Evolutionary conservation across 768 basidiomycete species (phyloP).

Genomic region (Termitomyces heimii): DNA sequence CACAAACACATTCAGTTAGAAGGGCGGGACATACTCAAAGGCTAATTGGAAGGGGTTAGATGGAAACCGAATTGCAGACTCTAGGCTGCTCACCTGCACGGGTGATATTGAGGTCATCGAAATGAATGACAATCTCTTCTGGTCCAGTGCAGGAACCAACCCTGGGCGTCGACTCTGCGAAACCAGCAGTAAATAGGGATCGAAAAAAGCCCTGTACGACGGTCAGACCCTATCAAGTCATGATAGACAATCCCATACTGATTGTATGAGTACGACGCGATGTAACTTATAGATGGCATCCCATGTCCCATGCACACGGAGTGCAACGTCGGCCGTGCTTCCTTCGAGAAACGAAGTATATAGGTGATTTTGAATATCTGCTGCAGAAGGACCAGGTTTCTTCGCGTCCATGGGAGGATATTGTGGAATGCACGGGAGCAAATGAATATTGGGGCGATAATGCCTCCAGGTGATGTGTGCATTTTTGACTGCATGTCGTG

Average conservation of each 20-base stretch:
- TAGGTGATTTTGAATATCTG: conserved; percentile 67
- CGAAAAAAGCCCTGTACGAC: conserved; percentile 73
- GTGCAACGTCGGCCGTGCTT: conserved; percentile 71
- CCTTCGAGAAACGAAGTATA: conserved; percentile 69
- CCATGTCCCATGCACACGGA: conserved; percentile 64
- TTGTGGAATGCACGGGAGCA: not conserved
- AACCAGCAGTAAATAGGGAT: conserved; percentile 80
- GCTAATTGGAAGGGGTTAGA: conserved; percentile 35
- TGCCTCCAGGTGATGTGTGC: not conserved
- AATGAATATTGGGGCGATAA: conserved; percentile 1
- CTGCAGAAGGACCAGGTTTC: conserved; percentile 38
- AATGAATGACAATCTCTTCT: conserved; percentile 62
- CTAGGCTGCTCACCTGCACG: conserved; percentile 56
- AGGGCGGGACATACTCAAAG: conserved; percentile 67
- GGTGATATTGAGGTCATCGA: conserved; percentile 87
- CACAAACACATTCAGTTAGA: not conserved
- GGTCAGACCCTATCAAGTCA: not conserved
- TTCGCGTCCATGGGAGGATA: conserved; percentile 24
- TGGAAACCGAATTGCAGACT: conserved; percentile 5
- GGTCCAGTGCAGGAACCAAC: conserved; percentile 22
- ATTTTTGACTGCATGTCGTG: not conserved
- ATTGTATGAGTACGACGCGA: conserved; percentile 83
- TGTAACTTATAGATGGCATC: conserved; percentile 74
- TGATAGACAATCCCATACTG: conserved; percentile 39
- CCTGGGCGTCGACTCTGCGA: conserved; percentile 49